phyloP scores from a whole-genome alignment of 2,329 filamentous ascomycete genomes.

The Fusarium nygamai region DNA sequence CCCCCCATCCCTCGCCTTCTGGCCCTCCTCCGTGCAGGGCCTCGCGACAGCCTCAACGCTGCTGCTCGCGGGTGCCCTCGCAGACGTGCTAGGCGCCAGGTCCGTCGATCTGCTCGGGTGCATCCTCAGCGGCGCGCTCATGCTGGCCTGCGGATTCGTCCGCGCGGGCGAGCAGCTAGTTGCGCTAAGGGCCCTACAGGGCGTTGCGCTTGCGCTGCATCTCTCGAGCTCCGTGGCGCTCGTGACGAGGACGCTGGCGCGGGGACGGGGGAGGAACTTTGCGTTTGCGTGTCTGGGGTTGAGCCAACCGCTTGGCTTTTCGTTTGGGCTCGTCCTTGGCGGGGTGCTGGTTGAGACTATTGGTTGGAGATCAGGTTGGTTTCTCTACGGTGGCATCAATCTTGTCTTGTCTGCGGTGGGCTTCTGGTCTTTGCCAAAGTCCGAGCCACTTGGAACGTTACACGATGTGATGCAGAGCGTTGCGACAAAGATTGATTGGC shows the following conservation, averaged over 20 bases:
- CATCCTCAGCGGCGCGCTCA: conserved; percentile 44
- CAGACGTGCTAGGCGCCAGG: conserved; percentile 50
- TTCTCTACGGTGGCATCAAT: conserved; percentile 50
- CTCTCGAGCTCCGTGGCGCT: conserved; percentile 50
- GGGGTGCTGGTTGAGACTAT: conserved; percentile 58
- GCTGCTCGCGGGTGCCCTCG: conserved; percentile 51
- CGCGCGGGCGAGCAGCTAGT: conserved; percentile 48
- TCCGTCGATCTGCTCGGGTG: conserved; percentile 48
- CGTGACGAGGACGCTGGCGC: conserved; percentile 45
- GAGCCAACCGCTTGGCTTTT: conserved; percentile 60
- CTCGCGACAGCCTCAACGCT: conserved; percentile 51
- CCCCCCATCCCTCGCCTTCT: conserved; percentile 48
- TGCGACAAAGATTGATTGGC: conserved; percentile 61
- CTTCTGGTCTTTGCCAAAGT: conserved; percentile 49
- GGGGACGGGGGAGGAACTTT: conserved; percentile 51
- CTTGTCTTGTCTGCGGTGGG: conserved; percentile 50
- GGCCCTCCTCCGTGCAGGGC: conserved; percentile 51
- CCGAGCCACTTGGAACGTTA: conserved; percentile 37
- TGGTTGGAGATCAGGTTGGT: conserved; percentile 61
- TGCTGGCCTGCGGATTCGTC: conserved; percentile 47
- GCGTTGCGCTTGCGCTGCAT: conserved; percentile 50
- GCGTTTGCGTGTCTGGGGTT: conserved; percentile 57
- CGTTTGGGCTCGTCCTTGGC: conserved; percentile 59
- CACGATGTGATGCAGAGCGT: conserved; percentile 36
- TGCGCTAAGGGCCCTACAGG: conserved; percentile 52